Evolutionary conservation across 768 basidiomycete species (phyloP).

Genomic region (Lentinula boryana): DNA sequence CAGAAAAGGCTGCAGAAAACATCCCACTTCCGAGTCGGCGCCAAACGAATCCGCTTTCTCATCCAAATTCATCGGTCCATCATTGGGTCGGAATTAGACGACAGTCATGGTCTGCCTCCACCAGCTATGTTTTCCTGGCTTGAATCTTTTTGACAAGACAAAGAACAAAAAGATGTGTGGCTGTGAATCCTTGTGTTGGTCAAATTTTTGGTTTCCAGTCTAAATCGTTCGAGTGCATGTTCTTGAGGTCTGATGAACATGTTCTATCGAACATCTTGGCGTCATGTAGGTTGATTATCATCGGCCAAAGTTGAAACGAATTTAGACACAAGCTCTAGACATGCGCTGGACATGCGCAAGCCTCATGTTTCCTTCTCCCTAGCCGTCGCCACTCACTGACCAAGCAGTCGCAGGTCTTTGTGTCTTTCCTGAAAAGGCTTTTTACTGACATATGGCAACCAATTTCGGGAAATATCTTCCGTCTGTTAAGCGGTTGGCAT

Average conservation of each 20-base stretch:
- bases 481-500: not conserved
- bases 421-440: not conserved
- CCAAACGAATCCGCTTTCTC: no score
- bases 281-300: not conserved
- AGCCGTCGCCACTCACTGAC: constrained; percentile 3
- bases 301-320: not conserved
- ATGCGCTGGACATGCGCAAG: not conserved
- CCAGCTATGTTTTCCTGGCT: no score
- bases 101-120: no score
- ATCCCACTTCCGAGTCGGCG: no score
- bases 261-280: not conserved
- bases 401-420: not conserved
- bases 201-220: not conserved
- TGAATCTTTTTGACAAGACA: not conserved
- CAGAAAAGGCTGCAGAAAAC: no score
- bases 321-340: not conserved
- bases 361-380: not conserved
- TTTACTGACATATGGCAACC: constrained; percentile 1
- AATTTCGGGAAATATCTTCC: not conserved
- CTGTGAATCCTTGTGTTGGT: not conserved
- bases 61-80: no score
- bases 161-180: not conserved
- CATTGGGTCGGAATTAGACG: no score
- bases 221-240: not conserved
- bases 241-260: not conserved